A percentile compares a stretch with the other conserved stretches of the same genome.
Evolutionary conservation across 768 basidiomycete genomes (phyloP).

Genomic region (Lactarius tabidus): DNA sequence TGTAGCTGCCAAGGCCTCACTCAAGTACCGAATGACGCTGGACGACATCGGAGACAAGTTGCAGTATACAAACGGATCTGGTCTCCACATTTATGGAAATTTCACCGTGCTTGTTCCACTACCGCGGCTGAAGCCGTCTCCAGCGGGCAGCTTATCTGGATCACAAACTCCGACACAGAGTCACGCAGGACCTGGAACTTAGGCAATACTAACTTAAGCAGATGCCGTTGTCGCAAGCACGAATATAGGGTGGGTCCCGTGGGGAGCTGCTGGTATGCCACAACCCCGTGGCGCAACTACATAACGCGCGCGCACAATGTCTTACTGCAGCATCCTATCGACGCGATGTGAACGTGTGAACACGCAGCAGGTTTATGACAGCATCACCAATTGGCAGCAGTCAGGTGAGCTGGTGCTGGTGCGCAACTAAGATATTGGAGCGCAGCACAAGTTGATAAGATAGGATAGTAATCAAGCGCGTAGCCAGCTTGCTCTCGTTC

Average conservation of each 20-base stretch:
- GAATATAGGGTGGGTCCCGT: too few species aligned
- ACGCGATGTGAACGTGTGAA: too few species aligned
- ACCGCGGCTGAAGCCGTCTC: not conserved
- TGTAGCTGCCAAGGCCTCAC: slow-evolving; percentile 9
- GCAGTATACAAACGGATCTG: slow-evolving; percentile 1
- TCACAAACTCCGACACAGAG: not conserved
- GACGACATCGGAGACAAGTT: slow-evolving; percentile 2
- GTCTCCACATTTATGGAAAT: not conserved
- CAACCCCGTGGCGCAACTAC: not conserved
- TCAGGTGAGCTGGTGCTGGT: too few species aligned
- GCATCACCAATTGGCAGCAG: too few species aligned
- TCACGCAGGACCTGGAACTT: too few species aligned
- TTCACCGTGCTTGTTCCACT: slow-evolving; percentile 9
- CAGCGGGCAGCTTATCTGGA: not conserved
- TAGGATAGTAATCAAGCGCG: too few species aligned
- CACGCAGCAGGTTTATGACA: too few species aligned
- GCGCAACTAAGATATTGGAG: too few species aligned
- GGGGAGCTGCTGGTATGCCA: not conserved
- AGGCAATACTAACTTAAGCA: too few species aligned
- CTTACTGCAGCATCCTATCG: not conserved
- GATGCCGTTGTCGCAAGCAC: too few species aligned
- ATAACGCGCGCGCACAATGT: not conserved
- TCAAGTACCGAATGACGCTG: not conserved
- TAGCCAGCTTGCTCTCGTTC: too few species aligned
- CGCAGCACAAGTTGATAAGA: too few species aligned